Evolutionary conservation across 75 land plant genomes (phyloP).

Genomic region (Pinus taeda): DNA sequence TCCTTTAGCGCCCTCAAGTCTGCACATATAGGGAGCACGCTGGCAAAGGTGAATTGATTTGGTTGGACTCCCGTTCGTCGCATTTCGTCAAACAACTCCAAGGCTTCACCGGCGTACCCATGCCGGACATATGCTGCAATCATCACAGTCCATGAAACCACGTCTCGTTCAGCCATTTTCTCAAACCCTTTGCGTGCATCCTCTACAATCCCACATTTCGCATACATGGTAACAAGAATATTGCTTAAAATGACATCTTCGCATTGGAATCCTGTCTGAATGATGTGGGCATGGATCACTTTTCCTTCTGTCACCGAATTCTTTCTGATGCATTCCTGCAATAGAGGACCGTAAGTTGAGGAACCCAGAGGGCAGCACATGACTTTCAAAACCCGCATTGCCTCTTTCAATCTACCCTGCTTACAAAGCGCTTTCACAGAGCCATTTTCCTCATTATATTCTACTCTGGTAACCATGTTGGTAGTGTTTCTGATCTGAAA

Average conservation of each 20-base stretch:
- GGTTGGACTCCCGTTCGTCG: constrained; percentile 27
- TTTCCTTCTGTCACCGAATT: constrained; percentile 29
- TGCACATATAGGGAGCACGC: constrained; percentile 50
- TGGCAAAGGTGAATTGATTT: constrained; percentile 30
- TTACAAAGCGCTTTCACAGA: no score
- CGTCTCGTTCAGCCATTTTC: constrained; percentile 26
- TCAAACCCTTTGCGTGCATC: constrained; percentile 50
- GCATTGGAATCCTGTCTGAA: constrained; percentile 28
- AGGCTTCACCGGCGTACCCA: constrained; percentile 39
- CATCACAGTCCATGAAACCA: constrained; percentile 60
- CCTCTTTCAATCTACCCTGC: no score
- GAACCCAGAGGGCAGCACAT: no score
- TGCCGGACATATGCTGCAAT: constrained; percentile 40
- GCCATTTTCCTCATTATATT: no score
- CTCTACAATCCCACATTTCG: constrained; percentile 39
- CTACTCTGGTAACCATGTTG: no score
- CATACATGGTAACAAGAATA: constrained; percentile 50
- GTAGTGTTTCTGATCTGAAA: no score
- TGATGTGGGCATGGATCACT: constrained; percentile 41
- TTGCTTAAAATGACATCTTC: constrained; percentile 29
- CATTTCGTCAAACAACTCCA: constrained; percentile 43
- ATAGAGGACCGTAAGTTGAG: constrained; percentile 13
- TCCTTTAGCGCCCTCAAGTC: constrained; percentile 26
- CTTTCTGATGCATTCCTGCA: constrained; percentile 19
- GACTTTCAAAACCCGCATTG: no score